These are phyloP conservation scores for Fusarium armeniacum DNA, from an alignment of 2,329 filamentous ascomycete species.

Conservation along the genomic window DNA sequence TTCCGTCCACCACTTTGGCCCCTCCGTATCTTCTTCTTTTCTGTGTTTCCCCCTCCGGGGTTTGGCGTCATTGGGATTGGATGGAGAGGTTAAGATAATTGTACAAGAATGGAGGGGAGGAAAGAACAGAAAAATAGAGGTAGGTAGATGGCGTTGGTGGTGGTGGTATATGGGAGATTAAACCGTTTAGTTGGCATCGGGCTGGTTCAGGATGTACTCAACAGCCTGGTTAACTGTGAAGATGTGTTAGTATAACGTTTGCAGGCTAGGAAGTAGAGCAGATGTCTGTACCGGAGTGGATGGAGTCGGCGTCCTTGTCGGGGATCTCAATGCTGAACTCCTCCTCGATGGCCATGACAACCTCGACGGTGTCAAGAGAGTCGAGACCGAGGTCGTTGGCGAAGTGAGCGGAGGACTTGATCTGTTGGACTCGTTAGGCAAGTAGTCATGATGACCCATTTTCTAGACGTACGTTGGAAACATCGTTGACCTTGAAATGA, in stretches of 20 bases:
- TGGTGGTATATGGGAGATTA: constrained; percentile 21
- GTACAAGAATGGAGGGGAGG: constrained; percentile 45
- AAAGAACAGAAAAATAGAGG: constrained; percentile 17
- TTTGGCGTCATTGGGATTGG: constrained; percentile 31
- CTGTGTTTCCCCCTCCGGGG: constrained; percentile 10
- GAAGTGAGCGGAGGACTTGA: constrained; percentile 89
- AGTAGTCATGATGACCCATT: constrained; percentile 7
- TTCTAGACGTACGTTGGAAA: constrained; percentile 67
- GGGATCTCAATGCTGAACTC: constrained; percentile 94
- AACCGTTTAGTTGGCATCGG: constrained; percentile 79
- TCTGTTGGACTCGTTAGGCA: constrained; percentile 65
- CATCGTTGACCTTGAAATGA: constrained; percentile 73
- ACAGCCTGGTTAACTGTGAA: constrained; percentile 89
- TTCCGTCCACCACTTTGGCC: constrained; percentile 3
- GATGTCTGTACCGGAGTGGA: constrained; percentile 84
- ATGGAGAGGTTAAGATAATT: constrained; percentile 43
- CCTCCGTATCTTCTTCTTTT: constrained; percentile 11
- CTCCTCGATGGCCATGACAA: constrained; percentile 99
- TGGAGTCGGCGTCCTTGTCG: constrained; percentile 94
- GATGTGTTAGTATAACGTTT: neutral
- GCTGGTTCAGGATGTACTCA: constrained; percentile 92
- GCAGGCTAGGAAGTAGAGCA: too few species aligned
- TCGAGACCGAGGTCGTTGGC: constrained; percentile 97
- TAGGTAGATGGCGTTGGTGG: neutral
- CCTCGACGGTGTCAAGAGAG: constrained; percentile 98